Base-by-base conservation (phyloP, 2,329 filamentous ascomycete species). In the Xylariales sp. region DNA sequence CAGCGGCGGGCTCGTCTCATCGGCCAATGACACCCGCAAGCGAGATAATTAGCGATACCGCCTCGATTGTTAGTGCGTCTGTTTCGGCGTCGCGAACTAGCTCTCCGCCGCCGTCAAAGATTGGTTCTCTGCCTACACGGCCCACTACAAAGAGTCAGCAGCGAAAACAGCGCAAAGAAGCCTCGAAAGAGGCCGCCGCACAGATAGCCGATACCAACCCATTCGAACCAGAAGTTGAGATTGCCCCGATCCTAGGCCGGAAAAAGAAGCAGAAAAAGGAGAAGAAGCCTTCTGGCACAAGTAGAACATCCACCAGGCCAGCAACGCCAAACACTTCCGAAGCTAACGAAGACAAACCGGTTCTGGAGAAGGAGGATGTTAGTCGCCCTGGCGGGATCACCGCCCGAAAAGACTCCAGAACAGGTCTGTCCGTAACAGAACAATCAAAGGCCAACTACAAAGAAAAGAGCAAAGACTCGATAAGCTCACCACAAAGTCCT, bases 211-310 rank as follows among this genome's bases (percentile, higher is more conserved):
- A 88, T 69, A 73, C 81, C 0, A 74, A 86, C 70, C 83, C 84
- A 56, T 74, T 81, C 14, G 89, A 90, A 66, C 78, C 84, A 12
- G 83, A 87, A 59, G 80, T 82, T 16, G 86, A 88, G 71, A 86
- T 88, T 71, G 93, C 89, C 7, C 93, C 93, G 0, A 91, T 97
- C 48, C 78, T 93, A 56, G 91, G 91, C 41, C 88, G 93, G 60
- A 94, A 94, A 83, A 95, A 93, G 84, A 96, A 95, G 81, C 88
- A 92, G 77, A 94, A 92, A 83, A 95, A 93, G 80, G 89, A 91
- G 73, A 90, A 88, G 74, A 77, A 75, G 73, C 68, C 75, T 1
- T 80, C 80, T 73, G 76, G 73, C 39, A 58, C 71, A 23, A 76
- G 72, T 53, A 69, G 72, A 32, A 62, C 68, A 43, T 69, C 72